Evolutionary conservation across 2,329 filamentous ascomycete genomes (phyloP).

Genomic region (Ophiosphaerella herpotricha): DNA sequence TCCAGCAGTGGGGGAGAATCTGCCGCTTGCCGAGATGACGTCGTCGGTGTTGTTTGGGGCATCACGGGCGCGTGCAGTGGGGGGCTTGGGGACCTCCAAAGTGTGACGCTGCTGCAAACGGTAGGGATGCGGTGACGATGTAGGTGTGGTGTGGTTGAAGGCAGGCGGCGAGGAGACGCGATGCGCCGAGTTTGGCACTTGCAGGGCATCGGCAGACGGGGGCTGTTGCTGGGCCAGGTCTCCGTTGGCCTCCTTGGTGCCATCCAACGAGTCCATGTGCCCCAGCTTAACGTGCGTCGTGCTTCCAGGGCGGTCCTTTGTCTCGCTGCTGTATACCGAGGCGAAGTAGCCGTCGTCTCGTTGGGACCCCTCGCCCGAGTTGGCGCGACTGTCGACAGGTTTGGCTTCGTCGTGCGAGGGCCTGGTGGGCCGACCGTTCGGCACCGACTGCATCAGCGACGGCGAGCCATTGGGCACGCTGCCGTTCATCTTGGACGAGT

Average conservation of each 20-base stretch:
- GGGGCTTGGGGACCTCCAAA: constrained; percentile 78
- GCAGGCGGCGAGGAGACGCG: constrained; percentile 68
- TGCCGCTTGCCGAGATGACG: constrained; percentile 71
- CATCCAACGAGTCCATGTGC: constrained; percentile 29
- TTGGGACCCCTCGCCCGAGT: constrained; percentile 31
- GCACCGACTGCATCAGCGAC: constrained; percentile 31
- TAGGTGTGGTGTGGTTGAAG: constrained; percentile 57
- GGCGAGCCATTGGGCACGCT: constrained; percentile 34
- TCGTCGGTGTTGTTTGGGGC: constrained; percentile 60
- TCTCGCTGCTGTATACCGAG: constrained; percentile 41
- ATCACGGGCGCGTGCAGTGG: constrained; percentile 69
- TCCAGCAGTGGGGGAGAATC: constrained; percentile 75
- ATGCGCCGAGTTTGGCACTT: constrained; percentile 43
- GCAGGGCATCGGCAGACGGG: constrained; percentile 31
- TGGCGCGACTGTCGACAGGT: constrained; percentile 28
- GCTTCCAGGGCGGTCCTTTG: constrained; percentile 37
- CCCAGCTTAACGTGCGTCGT: constrained; percentile 46
- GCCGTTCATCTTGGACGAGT: constrained; percentile 37
- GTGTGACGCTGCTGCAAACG: constrained; percentile 82
- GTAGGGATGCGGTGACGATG: constrained; percentile 57
- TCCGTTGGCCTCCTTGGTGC: constrained; percentile 35
- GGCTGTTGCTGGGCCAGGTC: constrained; percentile 27
- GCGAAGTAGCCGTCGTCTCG: constrained; percentile 56
- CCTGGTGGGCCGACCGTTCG: constrained; percentile 43
- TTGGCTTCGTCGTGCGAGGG: constrained; percentile 37